Evolutionary conservation across 345 rosid species (phyloP).

Genomic region (Mallotus nudiflorus): DNA sequence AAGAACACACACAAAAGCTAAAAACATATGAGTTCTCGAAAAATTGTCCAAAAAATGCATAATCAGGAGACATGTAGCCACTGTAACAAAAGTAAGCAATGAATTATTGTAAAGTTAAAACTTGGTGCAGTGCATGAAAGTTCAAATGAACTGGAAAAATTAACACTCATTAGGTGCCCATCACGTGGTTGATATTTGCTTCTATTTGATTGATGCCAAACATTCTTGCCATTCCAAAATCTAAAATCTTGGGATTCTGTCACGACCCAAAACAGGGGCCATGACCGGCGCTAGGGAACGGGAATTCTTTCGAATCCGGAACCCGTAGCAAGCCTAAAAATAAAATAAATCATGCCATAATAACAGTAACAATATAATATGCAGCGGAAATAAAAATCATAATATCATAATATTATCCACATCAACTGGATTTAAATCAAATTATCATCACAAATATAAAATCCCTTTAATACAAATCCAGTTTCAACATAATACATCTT

Average conservation of each 20-base stretch:
- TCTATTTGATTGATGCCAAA: conserved; percentile 9
- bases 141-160: not conserved
- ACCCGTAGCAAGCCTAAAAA: too few relatives aligned
- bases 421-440: too few relatives aligned
- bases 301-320: too few relatives aligned
- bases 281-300: too few relatives aligned
- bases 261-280: too few relatives aligned
- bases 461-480: too few relatives aligned
- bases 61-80: conserved; percentile 22
- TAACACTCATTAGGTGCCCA: conserved; percentile 8
- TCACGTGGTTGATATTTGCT: conserved; percentile 12
- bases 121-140: not conserved
- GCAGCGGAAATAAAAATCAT: too few relatives aligned
- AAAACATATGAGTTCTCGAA: conserved; percentile 18
- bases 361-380: too few relatives aligned
- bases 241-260: conserved; percentile 21
- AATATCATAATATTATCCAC: too few relatives aligned
- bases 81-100: not conserved
- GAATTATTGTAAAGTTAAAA: not conserved
- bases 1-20: conserved; percentile 12
- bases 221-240: conserved; percentile 20
- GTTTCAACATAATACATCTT: too few relatives aligned
- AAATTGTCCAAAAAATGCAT: conserved; percentile 17
- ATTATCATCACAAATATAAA: too few relatives aligned
- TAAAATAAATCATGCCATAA: too few relatives aligned